Evolutionary conservation across 1,284 basidiomycete genomes (phyloP).

Genomic region (Ceratorhiza oryzae-sativae): DNA sequence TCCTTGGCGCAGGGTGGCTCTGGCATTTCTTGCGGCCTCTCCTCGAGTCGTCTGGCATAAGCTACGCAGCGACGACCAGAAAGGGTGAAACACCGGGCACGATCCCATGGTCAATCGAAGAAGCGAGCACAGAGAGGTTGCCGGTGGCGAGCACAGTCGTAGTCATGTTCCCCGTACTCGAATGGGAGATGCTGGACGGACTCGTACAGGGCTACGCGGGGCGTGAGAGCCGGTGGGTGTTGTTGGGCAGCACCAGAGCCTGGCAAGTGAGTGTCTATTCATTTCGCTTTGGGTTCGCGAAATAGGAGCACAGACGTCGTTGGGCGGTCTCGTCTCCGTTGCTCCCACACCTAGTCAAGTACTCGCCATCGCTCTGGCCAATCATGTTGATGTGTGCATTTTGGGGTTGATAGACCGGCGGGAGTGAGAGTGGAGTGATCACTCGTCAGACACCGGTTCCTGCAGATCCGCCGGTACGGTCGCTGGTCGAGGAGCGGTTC

Average conservation of each 20-base stretch:
- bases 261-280: conserved; percentile 45
- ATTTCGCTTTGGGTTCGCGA: conserved; percentile 5
- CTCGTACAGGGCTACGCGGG: conserved; percentile 45
- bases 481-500: conserved; percentile 48
- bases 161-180: conserved; percentile 51
- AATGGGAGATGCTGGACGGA: conserved; percentile 41
- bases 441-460: conserved; percentile 44
- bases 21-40: conserved; percentile 51
- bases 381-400: conserved; percentile 18
- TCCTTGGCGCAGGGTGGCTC: conserved; percentile 54
- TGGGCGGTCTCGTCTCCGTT: not conserved
- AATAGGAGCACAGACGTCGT: not conserved
- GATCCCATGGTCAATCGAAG: conserved; percentile 42
- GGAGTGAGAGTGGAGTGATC: conserved; percentile 42
- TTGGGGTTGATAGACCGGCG: conserved; percentile 42
- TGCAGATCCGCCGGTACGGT: conserved; percentile 46
- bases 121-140: conserved; percentile 45
- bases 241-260: conserved; percentile 48
- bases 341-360: conserved; percentile 2
- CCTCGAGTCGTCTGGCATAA: conserved; percentile 1
- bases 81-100: conserved; percentile 48
- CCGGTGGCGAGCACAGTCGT: conserved; percentile 51
- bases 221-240: conserved; percentile 44
- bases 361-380: not conserved
- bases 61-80: conserved; percentile 45